Evolutionary conservation across 2,329 filamentous ascomycete species (phyloP).

Genomic region (Emmonsia crescens): DNA sequence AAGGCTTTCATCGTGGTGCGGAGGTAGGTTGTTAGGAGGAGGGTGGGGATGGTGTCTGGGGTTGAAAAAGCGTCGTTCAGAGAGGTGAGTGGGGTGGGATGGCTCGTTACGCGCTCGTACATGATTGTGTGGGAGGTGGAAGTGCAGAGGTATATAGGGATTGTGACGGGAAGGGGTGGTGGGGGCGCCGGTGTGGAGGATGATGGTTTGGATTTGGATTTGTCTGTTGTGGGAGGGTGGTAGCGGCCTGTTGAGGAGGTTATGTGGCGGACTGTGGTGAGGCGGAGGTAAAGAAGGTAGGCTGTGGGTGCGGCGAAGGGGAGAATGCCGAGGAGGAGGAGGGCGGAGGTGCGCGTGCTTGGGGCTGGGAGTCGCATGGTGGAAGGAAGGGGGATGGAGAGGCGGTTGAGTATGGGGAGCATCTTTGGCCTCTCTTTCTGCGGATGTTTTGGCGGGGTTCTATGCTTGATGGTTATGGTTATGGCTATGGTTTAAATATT

Average conservation of each 20-base stretch:
- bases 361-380: background rate
- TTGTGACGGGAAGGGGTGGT: background rate
- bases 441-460: background rate
- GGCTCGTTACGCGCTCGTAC: background rate
- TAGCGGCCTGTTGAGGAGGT: background rate
- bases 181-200: background rate
- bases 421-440: background rate
- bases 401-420: background rate
- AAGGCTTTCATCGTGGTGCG: background rate
- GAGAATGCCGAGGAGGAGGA: conserved; percentile 7
- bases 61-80: background rate
- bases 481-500: background rate
- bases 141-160: background rate
- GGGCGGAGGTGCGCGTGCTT: background rate
- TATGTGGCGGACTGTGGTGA: conserved; percentile 4
- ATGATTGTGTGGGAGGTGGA: background rate
- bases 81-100: background rate
- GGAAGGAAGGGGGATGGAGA: background rate
- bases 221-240: background rate
- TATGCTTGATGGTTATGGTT: background rate
- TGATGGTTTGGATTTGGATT: background rate
- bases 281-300: conserved; percentile 12
- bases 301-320: conserved; percentile 15
- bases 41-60: background rate
- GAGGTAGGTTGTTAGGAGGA: background rate